A percentile compares a stretch with the other conserved stretches of the same genome.
Evolutionary conservation across 345 rosid genomes (phyloP).

Genomic region (Citrus glauca): DNA sequence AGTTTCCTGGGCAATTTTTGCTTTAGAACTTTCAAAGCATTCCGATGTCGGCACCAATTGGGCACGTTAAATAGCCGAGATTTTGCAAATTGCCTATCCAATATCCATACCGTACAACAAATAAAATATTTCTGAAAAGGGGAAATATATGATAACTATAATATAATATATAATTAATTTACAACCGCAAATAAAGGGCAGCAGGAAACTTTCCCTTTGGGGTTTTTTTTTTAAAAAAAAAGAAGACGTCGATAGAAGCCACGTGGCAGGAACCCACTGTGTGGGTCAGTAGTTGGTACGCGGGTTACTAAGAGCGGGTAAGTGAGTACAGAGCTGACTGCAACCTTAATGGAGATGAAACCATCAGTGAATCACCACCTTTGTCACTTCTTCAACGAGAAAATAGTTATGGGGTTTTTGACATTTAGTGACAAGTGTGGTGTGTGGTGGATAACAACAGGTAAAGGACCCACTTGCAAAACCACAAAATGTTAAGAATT

Average conservation of each 20-base stretch:
- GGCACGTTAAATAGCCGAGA: no score
- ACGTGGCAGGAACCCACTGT: background rate
- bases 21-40: background rate
- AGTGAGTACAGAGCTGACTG: background rate
- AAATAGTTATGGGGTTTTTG: conserved; percentile 26
- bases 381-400: conserved; percentile 14
- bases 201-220: no score
- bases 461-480: conserved; percentile 33
- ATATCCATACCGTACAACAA: background rate
- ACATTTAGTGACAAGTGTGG: conserved; percentile 24
- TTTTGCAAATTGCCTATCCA: background rate
- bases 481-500: conserved; percentile 11
- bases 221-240: no score
- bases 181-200: no score
- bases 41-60: background rate
- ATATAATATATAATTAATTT: no score
- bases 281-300: background rate
- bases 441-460: conserved; percentile 38
- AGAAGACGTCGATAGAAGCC: background rate
- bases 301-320: background rate
- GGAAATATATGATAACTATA: background rate
- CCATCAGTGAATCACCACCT: background rate
- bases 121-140: background rate
- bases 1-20: background rate
- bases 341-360: background rate